phyloP scores from a whole-genome alignment of 179 eudicot species.

The Kewa caespitosa region DNA sequence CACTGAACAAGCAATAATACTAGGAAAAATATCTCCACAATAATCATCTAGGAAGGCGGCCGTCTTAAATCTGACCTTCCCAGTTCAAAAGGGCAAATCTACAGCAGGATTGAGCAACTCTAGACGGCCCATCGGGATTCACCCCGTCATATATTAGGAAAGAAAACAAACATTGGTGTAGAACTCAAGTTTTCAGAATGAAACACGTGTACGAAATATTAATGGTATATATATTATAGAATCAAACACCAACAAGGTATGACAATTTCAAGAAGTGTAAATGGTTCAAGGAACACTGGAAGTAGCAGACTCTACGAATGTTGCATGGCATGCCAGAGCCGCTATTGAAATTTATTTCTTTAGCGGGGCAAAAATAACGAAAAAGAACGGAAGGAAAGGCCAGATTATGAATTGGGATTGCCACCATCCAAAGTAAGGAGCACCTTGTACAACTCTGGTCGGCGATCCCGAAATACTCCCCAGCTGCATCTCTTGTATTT shows the following conservation, averaged over 20 bases:
- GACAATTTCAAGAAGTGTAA: slow-evolving; percentile 1
- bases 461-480: slow-evolving; percentile 93
- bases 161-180: neutral
- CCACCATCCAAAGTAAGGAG: slow-evolving; percentile 87
- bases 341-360: neutral
- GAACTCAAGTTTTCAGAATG: neutral
- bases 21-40: neutral
- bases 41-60: slow-evolving; percentile 23
- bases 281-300: slow-evolving; percentile 9
- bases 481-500: slow-evolving; percentile 81
- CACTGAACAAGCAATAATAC: slow-evolving; percentile 13
- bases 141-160: neutral
- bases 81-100: slow-evolving; percentile 11
- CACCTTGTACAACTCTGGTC: slow-evolving; percentile 93
- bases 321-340: slow-evolving; percentile 24
- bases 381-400: neutral
- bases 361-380: neutral
- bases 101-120: slow-evolving; percentile 23
- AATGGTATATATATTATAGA: neutral
- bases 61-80: slow-evolving; percentile 5
- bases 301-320: slow-evolving; percentile 1
- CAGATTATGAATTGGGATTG: slow-evolving; percentile 45
- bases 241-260: slow-evolving; percentile 11
- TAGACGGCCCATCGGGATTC: neutral
- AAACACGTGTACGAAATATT: neutral